Base-by-base conservation (phyloP, 2,329 filamentous ascomycete species). In the Diaporthe helianthi region DNA sequence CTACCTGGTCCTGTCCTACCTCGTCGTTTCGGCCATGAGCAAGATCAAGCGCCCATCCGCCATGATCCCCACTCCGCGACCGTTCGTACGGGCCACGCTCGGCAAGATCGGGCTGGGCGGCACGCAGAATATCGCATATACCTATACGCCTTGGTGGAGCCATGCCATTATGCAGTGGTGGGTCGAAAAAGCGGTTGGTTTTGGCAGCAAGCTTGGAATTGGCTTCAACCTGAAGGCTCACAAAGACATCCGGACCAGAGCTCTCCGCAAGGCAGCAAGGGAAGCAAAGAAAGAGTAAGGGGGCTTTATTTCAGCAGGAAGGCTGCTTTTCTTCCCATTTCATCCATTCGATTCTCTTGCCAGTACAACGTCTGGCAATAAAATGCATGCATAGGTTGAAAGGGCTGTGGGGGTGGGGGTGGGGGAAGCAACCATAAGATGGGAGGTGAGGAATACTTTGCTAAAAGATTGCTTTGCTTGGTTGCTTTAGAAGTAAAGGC, bases 1-100 rank as follows among this genome's bases (percentile, higher is more conserved):
- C n/a, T 90, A 98, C 80, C 88, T 98, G 60, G 91, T 97, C 33
- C 88, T 98, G 74, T 94, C 92, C 75, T 97, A 99, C 80, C 89
- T 99, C 58, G 93, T 99, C 76, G 97, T 94, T 5, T 95, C 93
- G 1, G 93, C 95, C 76, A 99, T 99, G 96, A 95, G 92, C 82
- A 99, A 99, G 86, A 89, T 99, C 75, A 91, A 93, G 76, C 91
- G 90, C 68, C 84, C 93, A 0, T 95, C 88, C 72, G 81, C 90
- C 54, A 83, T 94, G 69, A 92, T 98, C 54, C 96, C 96, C 12
- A 93, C 86, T 70, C 92, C 95, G 17, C 91, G 90, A 79, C 83
- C 86, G 66, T 98, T 98, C 79, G 96, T 99, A 68, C 88, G 87
- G 75, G 84, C 92, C 8, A 89, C 92, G 0, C 83, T 99, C 69